Evolutionary conservation across 129 eudicot genomes (phyloP), one percentile per base, ranked within the genome.

Genomic region (Lactuca sativa): DNA sequence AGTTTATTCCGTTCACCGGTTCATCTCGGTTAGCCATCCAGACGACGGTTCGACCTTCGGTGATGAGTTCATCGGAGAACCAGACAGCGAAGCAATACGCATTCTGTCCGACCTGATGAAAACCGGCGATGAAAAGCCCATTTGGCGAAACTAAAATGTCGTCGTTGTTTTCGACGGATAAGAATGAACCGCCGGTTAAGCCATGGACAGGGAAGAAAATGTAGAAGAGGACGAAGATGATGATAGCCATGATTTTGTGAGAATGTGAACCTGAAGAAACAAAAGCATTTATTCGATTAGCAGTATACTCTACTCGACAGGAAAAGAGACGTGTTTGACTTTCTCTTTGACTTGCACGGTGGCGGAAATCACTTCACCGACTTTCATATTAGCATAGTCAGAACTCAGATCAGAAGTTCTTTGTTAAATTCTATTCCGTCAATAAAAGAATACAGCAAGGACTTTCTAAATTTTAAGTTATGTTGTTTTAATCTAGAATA

Each of bases 1-100:
- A 70, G 55, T 44, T 5, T 72, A 47, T 82, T 9, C 84, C 84
- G 62, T 84, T 87, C 4, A 87, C 82, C 3, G 95, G 90, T 41
- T 41, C 63, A 49, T 87, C 78, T 16, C 87, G 65, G 66, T 84
- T 87, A 13, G 87, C 88, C 86, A 77, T 84, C 89, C 90, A 84
- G 37, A 80, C 74, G 9, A 82, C 4, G 36, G 90, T 79, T 64
- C 60, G 67, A 21, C 2, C 36, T 5, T 17, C 47, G 36, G 36
- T 4, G 6, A 49, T 43, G 11, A 66, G 74, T 7, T 67, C 38
- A 60, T 66, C 9, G 18, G 83, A 40, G 70, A 66, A 84, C 95
- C 95, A 79, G 4, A 87, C 52, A 7, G 85, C 57, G 25, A 84
- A 87, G 21, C 53, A 78, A 32, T 66, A 86, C 8, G 86, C 86